These are phyloP conservation scores for Chondrus crispus DNA, from an alignment of 23 red algal species.

Conservation along the genomic window DNA sequence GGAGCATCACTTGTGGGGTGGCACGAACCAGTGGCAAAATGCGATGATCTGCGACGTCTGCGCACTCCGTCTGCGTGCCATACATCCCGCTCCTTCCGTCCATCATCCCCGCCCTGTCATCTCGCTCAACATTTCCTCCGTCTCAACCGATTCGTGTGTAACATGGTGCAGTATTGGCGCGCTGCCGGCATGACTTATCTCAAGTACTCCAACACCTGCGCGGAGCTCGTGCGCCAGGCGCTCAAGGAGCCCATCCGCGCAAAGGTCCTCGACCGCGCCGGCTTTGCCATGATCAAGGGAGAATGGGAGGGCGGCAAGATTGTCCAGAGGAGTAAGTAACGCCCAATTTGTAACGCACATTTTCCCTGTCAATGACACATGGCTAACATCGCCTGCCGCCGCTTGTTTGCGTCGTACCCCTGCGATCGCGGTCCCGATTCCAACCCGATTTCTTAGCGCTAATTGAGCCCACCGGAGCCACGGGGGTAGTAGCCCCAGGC, in stretches of 20 bases:
- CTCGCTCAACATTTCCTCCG: not conserved
- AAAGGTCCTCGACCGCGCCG: conserved; percentile 57
- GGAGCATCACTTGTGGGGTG: no score
- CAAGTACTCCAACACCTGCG: conserved; percentile 88
- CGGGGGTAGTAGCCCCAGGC: no score
- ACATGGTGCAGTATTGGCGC: conserved; percentile 94
- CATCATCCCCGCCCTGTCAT: not conserved
- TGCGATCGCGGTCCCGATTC: no score
- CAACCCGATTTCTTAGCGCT: not conserved
- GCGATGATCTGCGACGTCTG: no score
- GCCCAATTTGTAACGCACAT: not conserved
- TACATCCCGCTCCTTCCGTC: not conserved
- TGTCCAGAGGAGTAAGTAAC: conserved; percentile 50
- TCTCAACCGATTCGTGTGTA: not conserved
- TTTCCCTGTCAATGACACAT: not conserved
- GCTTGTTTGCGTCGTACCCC: no score
- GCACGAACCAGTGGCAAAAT: no score
- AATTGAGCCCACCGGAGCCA: not conserved
- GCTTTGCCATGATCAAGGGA: conserved; percentile 72
- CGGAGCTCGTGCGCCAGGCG: conserved; percentile 83
- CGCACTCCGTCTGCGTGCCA: no score
- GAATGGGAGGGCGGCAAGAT: conserved; percentile 82
- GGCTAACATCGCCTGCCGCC: no score
- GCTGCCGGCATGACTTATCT: conserved; percentile 87
- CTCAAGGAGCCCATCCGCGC: conserved; percentile 69